phyloP scores from a whole-genome alignment of 148 eudicot genomes.

The Cornus kousa region DNA sequence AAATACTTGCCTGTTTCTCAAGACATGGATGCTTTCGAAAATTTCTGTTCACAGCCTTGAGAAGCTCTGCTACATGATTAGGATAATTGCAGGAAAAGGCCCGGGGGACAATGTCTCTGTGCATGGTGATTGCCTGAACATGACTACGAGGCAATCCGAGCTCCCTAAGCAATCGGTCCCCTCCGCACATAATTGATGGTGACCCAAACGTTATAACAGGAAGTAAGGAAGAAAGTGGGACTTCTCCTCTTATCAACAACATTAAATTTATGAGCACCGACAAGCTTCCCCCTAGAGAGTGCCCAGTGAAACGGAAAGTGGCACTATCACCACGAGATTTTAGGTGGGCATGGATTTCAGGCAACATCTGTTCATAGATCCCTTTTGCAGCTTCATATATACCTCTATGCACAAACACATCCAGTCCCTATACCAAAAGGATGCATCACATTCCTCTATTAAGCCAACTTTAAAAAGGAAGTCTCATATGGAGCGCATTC shows the following conservation, averaged over 20 bases:
- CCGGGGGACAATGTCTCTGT: slow-evolving; percentile 93
- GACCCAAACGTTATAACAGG: slow-evolving; percentile 90
- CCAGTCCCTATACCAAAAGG: slow-evolving; percentile 55
- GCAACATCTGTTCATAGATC: slow-evolving; percentile 85
- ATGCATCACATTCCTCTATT: background rate
- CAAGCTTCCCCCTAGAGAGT: slow-evolving; percentile 96
- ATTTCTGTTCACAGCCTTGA: slow-evolving; percentile 83
- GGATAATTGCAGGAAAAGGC: slow-evolving; percentile 97
- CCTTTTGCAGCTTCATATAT: slow-evolving; percentile 99
- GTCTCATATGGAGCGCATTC: background rate
- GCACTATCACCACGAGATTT: slow-evolving; percentile 67
- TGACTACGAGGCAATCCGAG: slow-evolving; percentile 82
- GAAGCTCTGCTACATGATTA: slow-evolving; percentile 77
- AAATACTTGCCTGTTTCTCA: slow-evolving; percentile 55
- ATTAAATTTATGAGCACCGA: slow-evolving; percentile 79
- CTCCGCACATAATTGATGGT: slow-evolving; percentile 95
- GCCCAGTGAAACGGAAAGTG: slow-evolving; percentile 88
- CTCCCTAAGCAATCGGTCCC: slow-evolving; percentile 63
- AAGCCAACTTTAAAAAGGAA: background rate
- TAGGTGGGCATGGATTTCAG: slow-evolving; percentile 68
- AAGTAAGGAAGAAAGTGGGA: slow-evolving; percentile 69
- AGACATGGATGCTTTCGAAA: slow-evolving; percentile 91
- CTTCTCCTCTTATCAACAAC: slow-evolving; percentile 76
- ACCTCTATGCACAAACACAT: slow-evolving; percentile 90
- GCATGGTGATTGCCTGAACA: slow-evolving; percentile 82